Evolutionary conservation across 352 stramenopile species (phyloP), one percentile per base, ranked within the genome.

Genomic region (Phytophthora crassamura): DNA sequence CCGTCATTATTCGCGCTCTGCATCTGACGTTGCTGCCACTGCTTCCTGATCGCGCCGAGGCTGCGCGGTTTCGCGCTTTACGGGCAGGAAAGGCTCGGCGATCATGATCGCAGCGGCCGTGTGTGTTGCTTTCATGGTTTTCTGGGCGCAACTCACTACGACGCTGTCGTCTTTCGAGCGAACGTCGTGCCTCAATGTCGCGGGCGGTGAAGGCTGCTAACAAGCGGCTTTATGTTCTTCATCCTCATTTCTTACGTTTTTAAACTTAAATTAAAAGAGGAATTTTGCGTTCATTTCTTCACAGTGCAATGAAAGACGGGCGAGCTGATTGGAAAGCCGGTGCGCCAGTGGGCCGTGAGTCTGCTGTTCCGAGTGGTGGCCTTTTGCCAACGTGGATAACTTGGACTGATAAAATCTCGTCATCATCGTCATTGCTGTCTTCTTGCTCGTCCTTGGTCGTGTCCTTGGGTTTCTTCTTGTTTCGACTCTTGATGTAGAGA

Each of bases 201-300:
- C 81, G 33, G 84, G 84, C 15, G 81, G 84, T 12, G 81, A 90
- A 76, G 77, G 81, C 14, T 90, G 81, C 46, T 90, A 77, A 42
- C 22, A 35, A 50, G 48, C 42, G 16, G 30, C 30, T 54, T 14
- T 45, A 63, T 70, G 66, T 74, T 62, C 14, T 48, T 34, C 15
- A 28, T 53, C 40, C 25, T 57, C 33, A n/a, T 46, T 57, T 52
- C 15, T 40, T 45, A 25, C 49, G 22, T 36, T 5, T 16, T 45
- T n/a, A n/a, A n/a, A n/a, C n/a, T n/a, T n/a, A n/a, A n/a, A n/a
- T n/a, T 56, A 59, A 52, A 57, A 61, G 56, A 58, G 42, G 48
- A 58, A 10, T 30, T 25, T 36, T 43, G 30, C n/a, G 25, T 41
- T 46, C 16, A 41, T 36, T n/a, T 42, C 7, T 16, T 42, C 45